phyloP scores from a whole-genome alignment of 2,329 filamentous ascomycete species.

The Bretziella fagacearum region DNA sequence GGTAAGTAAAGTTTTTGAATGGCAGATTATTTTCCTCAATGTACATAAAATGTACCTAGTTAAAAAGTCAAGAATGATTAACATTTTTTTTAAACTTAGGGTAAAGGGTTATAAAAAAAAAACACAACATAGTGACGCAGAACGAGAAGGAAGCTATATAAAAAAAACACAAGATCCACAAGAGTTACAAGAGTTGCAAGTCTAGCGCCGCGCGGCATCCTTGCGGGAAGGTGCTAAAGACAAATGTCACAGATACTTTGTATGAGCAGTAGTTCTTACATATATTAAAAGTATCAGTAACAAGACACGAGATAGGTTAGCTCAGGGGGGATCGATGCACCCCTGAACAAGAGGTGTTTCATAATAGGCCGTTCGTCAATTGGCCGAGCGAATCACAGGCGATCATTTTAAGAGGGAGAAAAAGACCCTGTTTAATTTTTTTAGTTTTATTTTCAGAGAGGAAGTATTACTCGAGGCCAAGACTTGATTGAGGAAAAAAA shows the following conservation, averaged over 20 bases:
- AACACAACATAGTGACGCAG: too few species aligned
- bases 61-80: too few species aligned
- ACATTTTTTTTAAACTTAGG: too few species aligned
- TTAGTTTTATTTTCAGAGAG: too few species aligned
- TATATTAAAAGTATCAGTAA: background rate
- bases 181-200: too few species aligned
- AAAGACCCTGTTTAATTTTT: too few species aligned
- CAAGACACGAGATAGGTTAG: background rate
- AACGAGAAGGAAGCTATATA: too few species aligned
- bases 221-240: background rate
- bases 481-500: too few species aligned
- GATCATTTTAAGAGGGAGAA: background rate
- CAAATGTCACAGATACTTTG: background rate
- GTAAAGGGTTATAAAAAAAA: too few species aligned
- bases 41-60: too few species aligned
- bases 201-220: background rate
- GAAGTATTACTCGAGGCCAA: slow-evolving; percentile 1
- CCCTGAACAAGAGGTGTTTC: background rate
- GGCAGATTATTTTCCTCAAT: too few species aligned
- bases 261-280: background rate
- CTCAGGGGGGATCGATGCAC: background rate
- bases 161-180: background rate
- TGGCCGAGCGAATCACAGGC: background rate
- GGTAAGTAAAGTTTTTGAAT: too few species aligned
- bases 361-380: background rate